These are phyloP conservation scores for Croton setiger DNA, from an alignment of 441 rosid genomes.

Conservation along the genomic window DNA sequence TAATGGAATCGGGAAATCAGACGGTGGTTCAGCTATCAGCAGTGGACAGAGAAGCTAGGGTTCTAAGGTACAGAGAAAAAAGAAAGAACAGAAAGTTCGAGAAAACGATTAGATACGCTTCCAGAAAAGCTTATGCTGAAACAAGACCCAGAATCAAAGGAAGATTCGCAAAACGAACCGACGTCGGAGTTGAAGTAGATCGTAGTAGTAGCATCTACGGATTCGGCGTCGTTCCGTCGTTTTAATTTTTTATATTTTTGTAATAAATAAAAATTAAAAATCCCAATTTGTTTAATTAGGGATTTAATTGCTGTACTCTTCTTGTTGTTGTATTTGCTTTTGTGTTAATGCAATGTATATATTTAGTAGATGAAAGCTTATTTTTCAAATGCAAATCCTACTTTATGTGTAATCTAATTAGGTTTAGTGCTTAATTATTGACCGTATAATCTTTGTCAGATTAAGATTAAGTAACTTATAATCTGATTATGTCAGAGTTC, in stretches of 20 bases:
- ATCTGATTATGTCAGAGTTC: too few species aligned
- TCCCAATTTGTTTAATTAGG: too few species aligned
- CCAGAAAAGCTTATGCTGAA: slow-evolving; percentile 93
- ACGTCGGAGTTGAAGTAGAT: slow-evolving; percentile 38
- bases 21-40: slow-evolving; percentile 61
- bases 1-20: slow-evolving; percentile 39
- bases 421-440: neutral
- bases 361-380: neutral
- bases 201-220: slow-evolving; percentile 45
- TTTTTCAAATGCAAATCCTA: neutral
- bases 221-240: slow-evolving; percentile 82
- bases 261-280: neutral
- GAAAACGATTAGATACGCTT: slow-evolving; percentile 96
- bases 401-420: neutral
- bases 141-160: slow-evolving; percentile 93
- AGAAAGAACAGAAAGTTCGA: slow-evolving; percentile 90
- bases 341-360: slow-evolving; percentile 6
- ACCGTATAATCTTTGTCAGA: too few species aligned
- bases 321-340: neutral
- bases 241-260: slow-evolving; percentile 21
- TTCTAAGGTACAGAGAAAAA: slow-evolving; percentile 94
- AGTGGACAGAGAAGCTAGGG: slow-evolving; percentile 82
- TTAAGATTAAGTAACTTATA: too few species aligned
- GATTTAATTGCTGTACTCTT: too few species aligned
- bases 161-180: slow-evolving; percentile 77